phyloP scores from a whole-genome alignment of 2,329 filamentous ascomycete genomes.

The Botrytis squamosa region DNA sequence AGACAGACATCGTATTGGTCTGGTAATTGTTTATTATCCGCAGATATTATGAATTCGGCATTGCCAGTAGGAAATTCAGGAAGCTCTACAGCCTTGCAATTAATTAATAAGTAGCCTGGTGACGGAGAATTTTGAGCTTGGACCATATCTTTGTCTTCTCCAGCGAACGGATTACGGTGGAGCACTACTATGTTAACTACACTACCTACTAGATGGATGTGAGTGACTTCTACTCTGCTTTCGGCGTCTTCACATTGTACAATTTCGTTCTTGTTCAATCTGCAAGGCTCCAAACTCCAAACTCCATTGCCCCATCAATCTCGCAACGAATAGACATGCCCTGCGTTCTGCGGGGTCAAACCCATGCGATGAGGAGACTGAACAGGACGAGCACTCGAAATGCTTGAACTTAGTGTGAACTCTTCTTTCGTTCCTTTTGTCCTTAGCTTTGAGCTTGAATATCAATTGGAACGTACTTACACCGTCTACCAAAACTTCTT shows the following conservation, averaged over 20 bases:
- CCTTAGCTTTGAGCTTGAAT: background rate
- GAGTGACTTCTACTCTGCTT: background rate
- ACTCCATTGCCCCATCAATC: background rate
- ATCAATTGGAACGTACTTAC: background rate
- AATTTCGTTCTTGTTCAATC: background rate
- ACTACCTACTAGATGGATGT: background rate
- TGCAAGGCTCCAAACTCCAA: background rate
- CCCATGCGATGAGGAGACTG: background rate
- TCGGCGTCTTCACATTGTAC: background rate
- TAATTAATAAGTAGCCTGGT: background rate
- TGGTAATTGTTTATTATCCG: conserved; percentile 19
- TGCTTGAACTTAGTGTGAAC: background rate
- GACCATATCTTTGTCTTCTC: background rate
- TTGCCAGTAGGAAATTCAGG: conserved; percentile 22
- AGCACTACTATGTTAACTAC: background rate
- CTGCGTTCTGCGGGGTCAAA: background rate
- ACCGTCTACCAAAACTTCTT: background rate
- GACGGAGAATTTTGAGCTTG: conserved; percentile 6
- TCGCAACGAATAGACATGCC: background rate
- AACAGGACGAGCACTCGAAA: background rate
- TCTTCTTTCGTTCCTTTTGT: background rate
- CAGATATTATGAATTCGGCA: conserved; percentile 30
- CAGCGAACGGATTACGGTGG: background rate
- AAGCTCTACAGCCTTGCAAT: conserved; percentile 9
- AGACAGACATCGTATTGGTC: conserved; percentile 40